Percentiles rank a stretch among this genome's conserved stretches.
These are phyloP conservation scores for Astragalus membranaceus DNA, from an alignment of 306 rosid genomes.

Conservation along the genomic window DNA sequence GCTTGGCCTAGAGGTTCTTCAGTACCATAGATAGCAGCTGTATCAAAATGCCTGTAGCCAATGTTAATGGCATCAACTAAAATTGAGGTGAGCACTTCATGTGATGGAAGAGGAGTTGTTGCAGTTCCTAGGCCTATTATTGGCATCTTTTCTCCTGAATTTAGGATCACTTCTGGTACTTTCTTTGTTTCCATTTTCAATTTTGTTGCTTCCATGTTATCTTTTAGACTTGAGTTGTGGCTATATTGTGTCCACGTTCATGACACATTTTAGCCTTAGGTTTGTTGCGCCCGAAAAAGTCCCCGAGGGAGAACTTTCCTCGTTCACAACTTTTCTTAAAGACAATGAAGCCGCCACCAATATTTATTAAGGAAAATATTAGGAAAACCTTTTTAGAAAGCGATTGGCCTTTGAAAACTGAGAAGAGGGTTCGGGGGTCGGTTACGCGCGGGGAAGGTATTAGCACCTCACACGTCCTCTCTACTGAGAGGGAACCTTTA, in stretches of 20 bases:
- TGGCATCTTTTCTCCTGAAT: slow-evolving; percentile 28
- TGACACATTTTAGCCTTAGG: neutral
- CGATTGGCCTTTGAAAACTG: too few species aligned
- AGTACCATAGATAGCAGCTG: slow-evolving; percentile 29
- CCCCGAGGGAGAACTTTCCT: too few species aligned
- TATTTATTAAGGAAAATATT: too few species aligned
- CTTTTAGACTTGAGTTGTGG: neutral
- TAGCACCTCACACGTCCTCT: too few species aligned
- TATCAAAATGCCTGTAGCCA: slow-evolving; percentile 31
- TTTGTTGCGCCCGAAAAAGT: too few species aligned
- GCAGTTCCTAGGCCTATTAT: slow-evolving; percentile 26
- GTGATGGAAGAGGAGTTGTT: slow-evolving; percentile 17
- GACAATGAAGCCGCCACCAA: too few species aligned
- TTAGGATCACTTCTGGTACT: slow-evolving; percentile 19
- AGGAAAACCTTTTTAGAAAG: too few species aligned
- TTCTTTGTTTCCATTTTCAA: slow-evolving; percentile 18
- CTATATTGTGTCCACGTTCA: neutral
- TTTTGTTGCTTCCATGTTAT: neutral
- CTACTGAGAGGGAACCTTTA: too few species aligned
- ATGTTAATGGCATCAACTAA: slow-evolving; percentile 10
- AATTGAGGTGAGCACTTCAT: slow-evolving; percentile 4
- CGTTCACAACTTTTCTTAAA: too few species aligned
- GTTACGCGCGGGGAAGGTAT: too few species aligned
- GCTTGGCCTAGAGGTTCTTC: slow-evolving; percentile 39
- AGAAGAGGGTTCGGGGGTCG: too few species aligned